Base-by-base conservation (phyloP, 352 stramenopile species). In the Phytophthora aleatoria region DNA sequence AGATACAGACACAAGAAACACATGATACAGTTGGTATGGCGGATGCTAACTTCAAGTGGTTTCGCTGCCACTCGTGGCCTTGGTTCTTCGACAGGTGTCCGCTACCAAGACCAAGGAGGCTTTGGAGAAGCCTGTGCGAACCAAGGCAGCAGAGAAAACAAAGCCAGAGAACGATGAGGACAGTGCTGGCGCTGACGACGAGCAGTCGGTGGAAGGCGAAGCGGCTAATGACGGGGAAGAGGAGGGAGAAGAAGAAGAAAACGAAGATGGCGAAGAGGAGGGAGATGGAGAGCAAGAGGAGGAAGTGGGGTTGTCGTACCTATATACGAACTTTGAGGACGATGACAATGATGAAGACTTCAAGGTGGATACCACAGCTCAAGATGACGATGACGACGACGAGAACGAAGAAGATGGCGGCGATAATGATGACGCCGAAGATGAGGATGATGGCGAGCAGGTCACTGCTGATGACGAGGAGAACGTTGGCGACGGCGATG, bases 251-350 rank as follows among this genome's bases (percentile, higher is more conserved):
- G 67, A 70, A 13, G 70, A 71, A 5, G 69, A 82, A 26, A 58
- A 20, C 20, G 20, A 20, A 20, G 20, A 51, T 7, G 44, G 4
- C 2, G 26, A 72, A 5, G 67, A 61, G 5, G 64, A 62, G 2
- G 69, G 64, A 5, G 71, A 64, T 3, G 69, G 65, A 5, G 73
- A 65, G 5, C 38, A 71, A 26, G 68, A 73, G 15, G 77, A 82
- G 45, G 71, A 88, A 63, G 78, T 88, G 43, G 81, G 79, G 52
- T 64, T 90, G 50, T 78, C 79, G 26, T 88, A 85, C 50, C 61
- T 90, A 52, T 90, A 90, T 64, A 83, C 74, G 16, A 89, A 80
- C 61, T 83, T 90, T 64, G 79, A 89, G 38, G 73, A 75, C 44
- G 73, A 81, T 50, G 73, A 81, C 5, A 69, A 81, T 31, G 73